phyloP scores from a whole-genome alignment of 2,329 filamentous ascomycete species.

The Cryphonectria carpinicola region DNA sequence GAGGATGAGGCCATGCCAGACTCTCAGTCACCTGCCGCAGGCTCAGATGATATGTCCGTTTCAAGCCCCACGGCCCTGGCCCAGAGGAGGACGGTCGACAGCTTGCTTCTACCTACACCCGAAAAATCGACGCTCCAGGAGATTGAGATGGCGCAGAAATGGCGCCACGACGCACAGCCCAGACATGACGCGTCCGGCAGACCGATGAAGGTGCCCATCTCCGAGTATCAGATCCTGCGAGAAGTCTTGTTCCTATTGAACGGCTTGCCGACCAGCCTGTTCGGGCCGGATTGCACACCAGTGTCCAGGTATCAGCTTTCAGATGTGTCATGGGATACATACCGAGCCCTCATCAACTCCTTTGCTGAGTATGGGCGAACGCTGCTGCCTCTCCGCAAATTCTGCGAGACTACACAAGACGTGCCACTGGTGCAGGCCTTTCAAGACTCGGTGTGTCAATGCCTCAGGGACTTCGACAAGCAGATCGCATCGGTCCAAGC shows the following conservation, averaged over 20 bases:
- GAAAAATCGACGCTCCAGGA: constrained; percentile 41
- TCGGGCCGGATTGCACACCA: constrained; percentile 49
- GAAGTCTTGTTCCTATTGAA: constrained; percentile 86
- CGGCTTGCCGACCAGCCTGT: constrained; percentile 76
- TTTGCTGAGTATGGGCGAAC: constrained; percentile 53
- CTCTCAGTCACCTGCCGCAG: constrained; percentile 39
- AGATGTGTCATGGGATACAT: constrained; percentile 54
- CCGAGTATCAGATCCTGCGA: constrained; percentile 74
- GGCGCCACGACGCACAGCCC: constrained; percentile 41
- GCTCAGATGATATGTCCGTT: constrained; percentile 35
- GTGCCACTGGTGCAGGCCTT: constrained; percentile 72
- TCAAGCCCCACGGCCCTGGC: constrained; percentile 37
- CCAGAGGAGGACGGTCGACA: constrained; percentile 36
- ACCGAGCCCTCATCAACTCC: constrained; percentile 51
- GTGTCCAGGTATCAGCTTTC: constrained; percentile 50
- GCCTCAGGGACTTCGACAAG: constrained; percentile 62
- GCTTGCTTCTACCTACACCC: constrained; percentile 38
- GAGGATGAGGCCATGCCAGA: constrained; percentile 57
- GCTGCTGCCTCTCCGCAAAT: constrained; percentile 50
- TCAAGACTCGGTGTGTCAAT: constrained; percentile 62
- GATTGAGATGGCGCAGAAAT: constrained; percentile 50
- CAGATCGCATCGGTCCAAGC: constrained; percentile 63
- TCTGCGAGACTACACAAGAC: constrained; percentile 47
- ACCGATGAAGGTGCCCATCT: constrained; percentile 52
- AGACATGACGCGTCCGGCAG: constrained; percentile 38